Percentiles rank a stretch among this genome's conserved stretches.
Conservation (phyloP, 2,329 filamentous ascomycete genomes). For the Coleophoma eucalyptorum region DNA sequence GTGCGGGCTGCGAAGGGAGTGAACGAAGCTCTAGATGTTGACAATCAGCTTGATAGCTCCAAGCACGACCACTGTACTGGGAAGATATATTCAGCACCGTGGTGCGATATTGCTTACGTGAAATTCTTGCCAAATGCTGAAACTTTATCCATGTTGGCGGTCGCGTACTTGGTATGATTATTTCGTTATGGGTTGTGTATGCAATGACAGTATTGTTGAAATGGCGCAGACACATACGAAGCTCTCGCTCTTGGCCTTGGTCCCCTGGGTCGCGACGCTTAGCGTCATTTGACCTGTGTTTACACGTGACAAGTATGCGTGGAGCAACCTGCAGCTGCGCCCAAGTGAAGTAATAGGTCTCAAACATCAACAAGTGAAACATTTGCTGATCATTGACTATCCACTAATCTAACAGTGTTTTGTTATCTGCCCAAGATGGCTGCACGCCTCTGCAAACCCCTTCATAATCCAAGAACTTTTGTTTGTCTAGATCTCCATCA, state of each 20-base stretch:
- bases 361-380: background rate
- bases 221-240: background rate
- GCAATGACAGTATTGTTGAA: conserved; percentile 3
- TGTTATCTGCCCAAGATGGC: conserved; percentile 61
- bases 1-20: conserved; percentile 91
- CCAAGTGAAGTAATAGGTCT: background rate
- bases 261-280: background rate
- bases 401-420: conserved; percentile 52
- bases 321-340: no score
- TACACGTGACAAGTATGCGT: no score
- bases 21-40: conserved; percentile 70
- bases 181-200: conserved; percentile 9
- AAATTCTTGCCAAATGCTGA: conserved; percentile 69
- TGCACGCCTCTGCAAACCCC: conserved; percentile 64
- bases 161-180: conserved; percentile 5
- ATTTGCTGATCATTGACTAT: background rate
- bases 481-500: conserved; percentile 51
- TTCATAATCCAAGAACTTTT: conserved; percentile 65
- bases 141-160: conserved; percentile 60
- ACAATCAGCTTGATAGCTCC: conserved; percentile 34
- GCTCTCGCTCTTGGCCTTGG: background rate
- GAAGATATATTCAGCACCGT: background rate
- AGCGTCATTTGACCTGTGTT: background rate
- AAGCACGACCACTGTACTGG: conserved; percentile 10
- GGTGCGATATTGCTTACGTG: conserved; percentile 41